A percentile compares a stretch with the other conserved stretches of the same genome.
Evolutionary conservation across 2,329 filamentous ascomycete species (phyloP).

Genomic region (Mycosphaerella arachidis): DNA sequence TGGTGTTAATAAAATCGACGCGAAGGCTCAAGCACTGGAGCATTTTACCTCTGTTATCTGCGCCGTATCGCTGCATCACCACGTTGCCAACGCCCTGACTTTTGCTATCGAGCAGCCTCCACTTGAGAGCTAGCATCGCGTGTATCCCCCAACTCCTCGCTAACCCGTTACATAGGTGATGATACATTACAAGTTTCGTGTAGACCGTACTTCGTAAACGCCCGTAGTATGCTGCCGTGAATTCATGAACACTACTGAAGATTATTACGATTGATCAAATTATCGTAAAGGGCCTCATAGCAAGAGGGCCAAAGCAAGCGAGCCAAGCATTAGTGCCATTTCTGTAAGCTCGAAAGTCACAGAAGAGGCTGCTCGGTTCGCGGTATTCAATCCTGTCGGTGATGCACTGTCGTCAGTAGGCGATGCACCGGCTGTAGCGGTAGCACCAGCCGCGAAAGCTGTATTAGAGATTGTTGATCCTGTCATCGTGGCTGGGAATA

Average conservation of each 20-base stretch:
- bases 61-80: too few species aligned
- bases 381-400: background rate
- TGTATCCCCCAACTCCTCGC: background rate
- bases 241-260: background rate
- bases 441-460: background rate
- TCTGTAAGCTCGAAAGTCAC: background rate
- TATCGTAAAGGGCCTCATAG: constrained; percentile 1
- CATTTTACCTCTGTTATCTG: too few species aligned
- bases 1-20: too few species aligned
- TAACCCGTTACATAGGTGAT: background rate
- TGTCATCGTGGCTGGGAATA: constrained; percentile 39
- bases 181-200: background rate
- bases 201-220: background rate
- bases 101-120: too few species aligned
- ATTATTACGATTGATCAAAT: background rate
- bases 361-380: background rate
- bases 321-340: constrained; percentile 5
- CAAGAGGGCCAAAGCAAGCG: constrained; percentile 10
- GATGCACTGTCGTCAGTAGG: background rate
- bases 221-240: constrained; percentile 1
- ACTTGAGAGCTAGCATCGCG: background rate
- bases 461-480: constrained; percentile 20
- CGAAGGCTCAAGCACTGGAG: too few species aligned
- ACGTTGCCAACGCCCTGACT: background rate
- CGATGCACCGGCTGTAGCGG: constrained; percentile 9